These are phyloP conservation scores for Trichoderma guizhouense DNA, from an alignment of 2,329 filamentous ascomycete genomes.

Conservation along the genomic window DNA sequence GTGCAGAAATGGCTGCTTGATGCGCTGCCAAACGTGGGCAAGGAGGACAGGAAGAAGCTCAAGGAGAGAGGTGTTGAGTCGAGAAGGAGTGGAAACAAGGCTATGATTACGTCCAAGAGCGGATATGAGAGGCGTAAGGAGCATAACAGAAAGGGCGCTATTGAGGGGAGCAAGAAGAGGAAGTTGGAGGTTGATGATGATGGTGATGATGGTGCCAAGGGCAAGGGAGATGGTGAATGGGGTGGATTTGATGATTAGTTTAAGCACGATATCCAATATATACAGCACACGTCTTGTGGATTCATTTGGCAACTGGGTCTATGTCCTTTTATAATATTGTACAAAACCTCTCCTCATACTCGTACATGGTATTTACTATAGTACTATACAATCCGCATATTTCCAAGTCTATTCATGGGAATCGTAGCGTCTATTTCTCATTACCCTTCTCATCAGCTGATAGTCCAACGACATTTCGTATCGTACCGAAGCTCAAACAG, in stretches of 20 bases:
- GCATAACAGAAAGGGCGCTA: slow-evolving; percentile 62
- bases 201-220: slow-evolving; percentile 20
- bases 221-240: slow-evolving; percentile 40
- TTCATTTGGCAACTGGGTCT: background rate
- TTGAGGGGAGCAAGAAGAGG: slow-evolving; percentile 57
- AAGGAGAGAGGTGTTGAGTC: slow-evolving; percentile 79
- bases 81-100: slow-evolving; percentile 46
- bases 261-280: background rate
- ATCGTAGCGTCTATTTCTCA: slow-evolving; percentile 21
- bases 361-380: background rate
- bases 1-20: slow-evolving; percentile 86
- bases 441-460: slow-evolving; percentile 34
- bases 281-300: background rate
- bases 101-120: slow-evolving; percentile 79
- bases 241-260: slow-evolving; percentile 46
- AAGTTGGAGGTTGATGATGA: slow-evolving; percentile 35
- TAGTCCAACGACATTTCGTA: slow-evolving; percentile 64
- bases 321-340: background rate
- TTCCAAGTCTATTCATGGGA: background rate
- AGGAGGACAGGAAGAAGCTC: slow-evolving; percentile 78
- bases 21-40: slow-evolving; percentile 76
- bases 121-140: slow-evolving; percentile 69
- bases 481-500: slow-evolving; percentile 81
- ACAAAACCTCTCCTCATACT: background rate
- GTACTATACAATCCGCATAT: background rate